Evolutionary conservation across 2,329 filamentous ascomycete genomes (phyloP), one percentile per base, ranked within the genome.

Genomic region (Epichloe gansuensis): DNA sequence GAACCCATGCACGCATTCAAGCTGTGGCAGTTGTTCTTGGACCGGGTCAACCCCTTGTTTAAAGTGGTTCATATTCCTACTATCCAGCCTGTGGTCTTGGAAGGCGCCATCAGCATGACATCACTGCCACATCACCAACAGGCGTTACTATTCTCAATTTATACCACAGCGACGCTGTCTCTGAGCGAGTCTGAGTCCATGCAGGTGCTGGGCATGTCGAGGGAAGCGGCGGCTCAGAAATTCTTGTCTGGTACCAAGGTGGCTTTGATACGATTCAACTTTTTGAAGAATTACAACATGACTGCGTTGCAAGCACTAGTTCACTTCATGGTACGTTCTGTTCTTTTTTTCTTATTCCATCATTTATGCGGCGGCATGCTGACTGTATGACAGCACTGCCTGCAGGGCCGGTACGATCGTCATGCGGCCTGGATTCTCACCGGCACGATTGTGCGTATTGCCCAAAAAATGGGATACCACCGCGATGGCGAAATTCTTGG

Each of bases 1-100:
- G 71, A 79, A 4, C 76, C 81, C 0, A 74, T 79, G 12, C 80
- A 87, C 36, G 77, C 86, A 27, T 82, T 87, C 59, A 75, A 76
- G 49, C 73, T 91, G 5, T 91, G 87, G 87, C 83, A 89, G 62
- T 71, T 80, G 8, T 89, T 84, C 57, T 69, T 89, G 5, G 81
- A 87, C 47, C 82, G 87, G 55, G 81, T 90, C 51, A 85, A 90
- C 59, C 85, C 86, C 0, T 64, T 89, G 45, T 79, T 81, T 57
- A 90, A 89, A 62, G 68, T 80, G 45, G 80, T 88, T 25, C 87
- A 91, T 61, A 76, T 84, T 1, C 85, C 86, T 0, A 81, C 81
- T 0, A 65, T 88, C 4, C 82, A 89, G 59, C 75, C 77, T 2
- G 75, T 77, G 45, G 70, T 89, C 7, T 74, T 85, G 39, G 77